These are phyloP conservation scores for Phialocephala subalpina DNA, from an alignment of 2,329 filamentous ascomycete species.

Conservation along the genomic window DNA sequence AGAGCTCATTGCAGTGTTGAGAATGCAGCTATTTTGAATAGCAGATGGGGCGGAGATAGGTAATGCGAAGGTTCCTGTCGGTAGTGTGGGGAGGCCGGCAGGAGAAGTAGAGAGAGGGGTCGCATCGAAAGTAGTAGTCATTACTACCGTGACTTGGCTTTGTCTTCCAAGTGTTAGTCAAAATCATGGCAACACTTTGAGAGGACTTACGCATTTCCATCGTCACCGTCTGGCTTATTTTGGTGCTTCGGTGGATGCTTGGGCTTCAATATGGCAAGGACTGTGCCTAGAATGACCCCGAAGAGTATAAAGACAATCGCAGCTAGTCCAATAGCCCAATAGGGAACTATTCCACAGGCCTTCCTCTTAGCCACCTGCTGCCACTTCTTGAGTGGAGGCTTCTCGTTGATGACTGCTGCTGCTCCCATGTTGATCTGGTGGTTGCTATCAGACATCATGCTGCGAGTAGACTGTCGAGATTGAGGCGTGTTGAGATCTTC, in stretches of 20 bases:
- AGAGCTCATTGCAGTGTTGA: slow-evolving; percentile 58
- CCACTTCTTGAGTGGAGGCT: slow-evolving; percentile 58
- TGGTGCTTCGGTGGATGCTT: slow-evolving; percentile 28
- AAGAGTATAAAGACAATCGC: slow-evolving; percentile 63
- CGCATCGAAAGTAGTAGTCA: slow-evolving; percentile 56
- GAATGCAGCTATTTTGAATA: slow-evolving; percentile 63
- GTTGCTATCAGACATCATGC: slow-evolving; percentile 60
- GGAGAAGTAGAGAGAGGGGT: slow-evolving; percentile 59
- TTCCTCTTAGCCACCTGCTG: slow-evolving; percentile 61
- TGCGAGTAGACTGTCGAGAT: slow-evolving; percentile 60
- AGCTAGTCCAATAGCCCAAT: slow-evolving; percentile 66
- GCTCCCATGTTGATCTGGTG: slow-evolving; percentile 63
- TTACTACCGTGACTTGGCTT: slow-evolving; percentile 22
- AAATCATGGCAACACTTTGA: not conserved
- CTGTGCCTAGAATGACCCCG: slow-evolving; percentile 62
- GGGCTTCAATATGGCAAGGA: slow-evolving; percentile 37
- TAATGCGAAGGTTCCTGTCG: slow-evolving; percentile 63
- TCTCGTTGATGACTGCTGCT: slow-evolving; percentile 55
- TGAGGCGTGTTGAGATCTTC: slow-evolving; percentile 60
- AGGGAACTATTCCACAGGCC: slow-evolving; percentile 65
- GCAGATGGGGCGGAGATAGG: slow-evolving; percentile 58
- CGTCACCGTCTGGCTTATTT: not conserved
- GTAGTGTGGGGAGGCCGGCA: slow-evolving; percentile 58
- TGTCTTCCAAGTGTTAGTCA: slow-evolving; percentile 25
- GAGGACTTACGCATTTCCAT: slow-evolving; percentile 34